Base-by-base conservation (phyloP, 768 basidiomycete species). In the Termitomyces sp. region DNA sequence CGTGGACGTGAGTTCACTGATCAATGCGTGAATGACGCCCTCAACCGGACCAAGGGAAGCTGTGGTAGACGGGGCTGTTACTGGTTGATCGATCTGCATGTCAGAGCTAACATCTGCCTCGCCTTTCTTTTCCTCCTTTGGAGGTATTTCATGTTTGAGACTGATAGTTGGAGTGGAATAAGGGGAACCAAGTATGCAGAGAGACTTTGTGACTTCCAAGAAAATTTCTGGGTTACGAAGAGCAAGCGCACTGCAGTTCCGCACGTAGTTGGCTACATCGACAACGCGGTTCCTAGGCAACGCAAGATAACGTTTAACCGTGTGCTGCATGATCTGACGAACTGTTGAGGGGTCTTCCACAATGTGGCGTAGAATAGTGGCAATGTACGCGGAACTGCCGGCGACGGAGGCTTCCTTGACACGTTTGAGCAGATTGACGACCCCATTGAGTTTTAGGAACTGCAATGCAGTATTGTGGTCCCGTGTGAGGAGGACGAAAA, bases 341-440 rank as follows among this genome's bases (percentile, higher is more conserved):
- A 98, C 67, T 7, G 78, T 80, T 2, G 72, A 65, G 2, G 76
- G 63, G 59, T 94, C 91, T 70, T 99, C 97, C 46, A 95, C 83
- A 50, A 92, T 72, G 65, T 99, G 97, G 7, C 97, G 88, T n/a
- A 98, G 75, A 57, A 98, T 89, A 63, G 88, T 89, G 39, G 86
- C 85, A 51, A 94, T 81, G 67, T 94, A 92, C 0, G 89, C 85
- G 43, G 92, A 91, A 59, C 86, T 88, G 18, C 88, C 86, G 27
- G 76, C 68, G 9, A 85, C 82, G 15, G 85, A 78, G 0, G 84
- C 74, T 16, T 75, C 71, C 59, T 82, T 82, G 60, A 94, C 75
- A 29, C 86, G 82, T 51, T 79, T 76, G 71, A 96, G 85, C 18
- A 97, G 74, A 18, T 76, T 66, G 0, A 69, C 56, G 13, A 94